Base-by-base conservation (phyloP, 441 rosid species). In the Erodium texanum region DNA sequence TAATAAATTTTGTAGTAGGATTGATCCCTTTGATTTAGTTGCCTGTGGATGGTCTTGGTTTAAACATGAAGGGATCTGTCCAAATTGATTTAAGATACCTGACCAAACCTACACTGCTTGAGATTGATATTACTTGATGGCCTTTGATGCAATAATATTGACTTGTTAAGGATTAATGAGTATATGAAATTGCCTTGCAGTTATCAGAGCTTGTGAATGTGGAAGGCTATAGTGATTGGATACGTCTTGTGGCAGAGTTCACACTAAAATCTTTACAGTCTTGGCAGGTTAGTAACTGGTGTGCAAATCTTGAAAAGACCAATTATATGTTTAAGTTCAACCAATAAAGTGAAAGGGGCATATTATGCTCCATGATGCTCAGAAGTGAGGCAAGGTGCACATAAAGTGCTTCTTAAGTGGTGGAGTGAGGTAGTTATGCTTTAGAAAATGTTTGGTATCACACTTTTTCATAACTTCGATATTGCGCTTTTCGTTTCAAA, bases 161-260 rank as follows among this genome's bases (percentile, higher is more conserved):
- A 59, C 54, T 66, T 78, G 62, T 59, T 36, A 24, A 45, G 36
- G 34, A 3, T 23, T 61, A 14, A 20, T 61, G 65, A 74, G 61
- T 24, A 23, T 41, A 11, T 27, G 3, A 73, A 68, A 72, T 82
- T 68, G 24, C 68, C 66, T 80, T 74, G 82, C 93, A 96, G 98
- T 80, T 96, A 80, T 89, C 97, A 41, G 99, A 96, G 86, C 97
- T 96, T 78, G 97, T 93, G 84, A 96, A 86, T 73, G 86, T 96
- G 82, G 97, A 93, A 66, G 98, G 98, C 68, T 96, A 96, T 66
- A 83, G 94, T 81, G 99, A 93, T 65, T 96, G 99, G 99, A 96
- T 96, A 83, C 93, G 76, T 27, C 75, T 93, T 79, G 94, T 96
- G 45, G 99, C 99, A 7, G 97, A 91, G 66, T 93, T 96, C 82